These are phyloP conservation scores for Tolypocladium ovalisporum DNA, from an alignment of 2,329 filamentous ascomycete genomes.

Conservation along the genomic window DNA sequence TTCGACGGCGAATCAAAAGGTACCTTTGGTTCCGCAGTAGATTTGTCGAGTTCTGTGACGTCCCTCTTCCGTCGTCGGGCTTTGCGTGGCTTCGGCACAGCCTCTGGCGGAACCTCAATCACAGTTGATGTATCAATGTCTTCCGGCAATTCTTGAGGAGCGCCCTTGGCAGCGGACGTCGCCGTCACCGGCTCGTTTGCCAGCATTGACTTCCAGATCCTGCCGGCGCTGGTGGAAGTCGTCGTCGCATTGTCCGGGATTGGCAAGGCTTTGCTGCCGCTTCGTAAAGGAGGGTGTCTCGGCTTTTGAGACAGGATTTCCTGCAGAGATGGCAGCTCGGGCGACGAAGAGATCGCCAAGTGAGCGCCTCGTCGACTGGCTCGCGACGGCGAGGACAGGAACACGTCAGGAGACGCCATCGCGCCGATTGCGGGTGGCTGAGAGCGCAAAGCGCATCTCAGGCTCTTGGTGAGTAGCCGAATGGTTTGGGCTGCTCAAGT, in stretches of 20 bases:
- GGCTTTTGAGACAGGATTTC: slow-evolving; percentile 31
- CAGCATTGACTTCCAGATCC: slow-evolving; percentile 22
- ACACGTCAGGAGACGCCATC: slow-evolving; percentile 23
- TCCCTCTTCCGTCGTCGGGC: slow-evolving; percentile 8
- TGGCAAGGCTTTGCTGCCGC: slow-evolving; percentile 23
- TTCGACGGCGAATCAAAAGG: slow-evolving; percentile 5
- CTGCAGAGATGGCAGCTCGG: slow-evolving; percentile 41
- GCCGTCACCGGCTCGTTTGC: slow-evolving; percentile 1
- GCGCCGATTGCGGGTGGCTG: slow-evolving; percentile 13
- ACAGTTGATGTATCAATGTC: slow-evolving; percentile 8
- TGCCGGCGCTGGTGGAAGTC: slow-evolving; percentile 31
- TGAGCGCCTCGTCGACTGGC: slow-evolving; percentile 20
- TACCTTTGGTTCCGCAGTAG: neutral
- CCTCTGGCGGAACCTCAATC: slow-evolving; percentile 11
- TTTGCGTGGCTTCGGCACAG: slow-evolving; percentile 8
- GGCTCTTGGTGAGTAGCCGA: slow-evolving; percentile 15
- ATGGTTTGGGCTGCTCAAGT: slow-evolving; percentile 9
- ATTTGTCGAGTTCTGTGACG: slow-evolving; percentile 1
- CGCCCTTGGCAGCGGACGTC: neutral
- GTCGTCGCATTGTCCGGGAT: slow-evolving; percentile 23
- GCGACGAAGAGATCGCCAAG: slow-evolving; percentile 34
- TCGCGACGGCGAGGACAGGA: slow-evolving; percentile 18
- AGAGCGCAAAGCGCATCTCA: slow-evolving; percentile 38
- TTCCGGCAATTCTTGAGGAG: neutral
- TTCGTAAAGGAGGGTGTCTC: slow-evolving; percentile 20